Evolutionary conservation across 768 basidiomycete genomes (phyloP), one percentile per base, ranked within the genome.

Genomic region (Leccinum olivaceopallidum): DNA sequence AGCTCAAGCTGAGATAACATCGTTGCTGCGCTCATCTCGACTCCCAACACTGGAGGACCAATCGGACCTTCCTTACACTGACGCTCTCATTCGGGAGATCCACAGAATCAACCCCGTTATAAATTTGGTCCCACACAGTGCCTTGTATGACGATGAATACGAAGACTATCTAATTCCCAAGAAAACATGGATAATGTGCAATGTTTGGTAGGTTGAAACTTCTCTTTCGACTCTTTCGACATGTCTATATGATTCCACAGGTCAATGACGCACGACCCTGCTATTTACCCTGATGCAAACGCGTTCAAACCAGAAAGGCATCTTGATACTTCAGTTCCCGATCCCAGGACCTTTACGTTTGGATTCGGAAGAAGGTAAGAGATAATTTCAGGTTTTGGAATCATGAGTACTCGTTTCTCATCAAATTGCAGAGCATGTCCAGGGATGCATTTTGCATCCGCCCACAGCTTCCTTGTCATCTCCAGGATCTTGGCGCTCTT

Each of bases 201-300:
- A 63, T 48, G 60, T 63, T 37, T 63, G 62, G 63, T 61, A 18
- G 24, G 51, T 24, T 30, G n/a, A 22, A 28, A 12, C 18, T 28
- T 32, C 28, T 58, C 13, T 16, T 53, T 55, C 32, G 8, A 16
- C 22, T 20, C 12, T 4, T 48, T 36, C 5, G 6, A 26, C 10
- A 28, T 26, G 12, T 6, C 8, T 60, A 22, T 20, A 49, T 53
- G 8, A 16, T 52, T 28, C 24, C 37, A 55, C 52, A 75, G 75
- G 73, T 70, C 68, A 9, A 75, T 77, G 51, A 66, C 72, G 2
- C 74, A 70, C 42, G 74, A 77, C 55, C 60, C 66, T n/a, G 52
- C 61, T 16, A 13, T 66, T 9, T 77, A 74, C 51, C 71, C 74
- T 3, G 55, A 75, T 34, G 71, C 72, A 4, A 58, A 66, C 50